Percentiles rank a stretch among this genome's conserved stretches.
Conservation (phyloP, 2,329 filamentous ascomycete species). For the Paracamarosporium sp. region DNA sequence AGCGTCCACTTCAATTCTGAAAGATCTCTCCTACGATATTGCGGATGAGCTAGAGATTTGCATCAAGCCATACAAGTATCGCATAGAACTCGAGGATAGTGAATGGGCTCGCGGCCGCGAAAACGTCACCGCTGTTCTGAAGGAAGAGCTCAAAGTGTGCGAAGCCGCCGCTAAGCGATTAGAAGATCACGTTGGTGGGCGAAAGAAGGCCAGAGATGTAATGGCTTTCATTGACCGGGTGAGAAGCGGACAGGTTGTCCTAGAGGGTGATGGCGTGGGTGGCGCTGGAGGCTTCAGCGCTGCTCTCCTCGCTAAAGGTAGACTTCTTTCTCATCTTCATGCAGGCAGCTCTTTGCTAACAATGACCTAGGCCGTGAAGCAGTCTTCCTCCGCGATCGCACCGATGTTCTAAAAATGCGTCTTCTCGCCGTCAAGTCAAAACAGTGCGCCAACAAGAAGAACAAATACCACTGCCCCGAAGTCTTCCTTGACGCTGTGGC, state of each 20-base stretch:
- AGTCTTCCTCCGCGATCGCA: conserved; percentile 89
- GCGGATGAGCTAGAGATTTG: conserved; percentile 98
- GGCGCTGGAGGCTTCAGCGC: conserved; percentile 95
- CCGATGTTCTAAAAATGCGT: conserved; percentile 89
- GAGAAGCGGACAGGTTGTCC: conserved; percentile 79
- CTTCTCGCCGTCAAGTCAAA: conserved; percentile 87
- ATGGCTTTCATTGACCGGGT: conserved; percentile 91
- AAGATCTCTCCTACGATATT: conserved; percentile 95
- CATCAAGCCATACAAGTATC: conserved; percentile 98
- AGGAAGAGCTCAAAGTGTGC: conserved; percentile 84
- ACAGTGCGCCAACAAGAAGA: conserved; percentile 81
- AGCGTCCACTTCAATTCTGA: conserved; percentile 86
- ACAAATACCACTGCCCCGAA: conserved; percentile 97
- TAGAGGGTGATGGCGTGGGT: conserved; percentile 82
- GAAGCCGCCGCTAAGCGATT: conserved; percentile 78
- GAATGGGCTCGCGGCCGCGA: conserved; percentile 90
- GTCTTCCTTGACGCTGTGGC: conserved; percentile 98
- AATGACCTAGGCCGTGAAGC: conserved; percentile 77
- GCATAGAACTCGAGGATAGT: conserved; percentile 89
- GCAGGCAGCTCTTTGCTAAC: conserved; percentile 13
- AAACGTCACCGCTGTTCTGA: conserved; percentile 80
- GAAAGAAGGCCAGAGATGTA: conserved; percentile 86
- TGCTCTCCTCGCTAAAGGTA: conserved; percentile 82
- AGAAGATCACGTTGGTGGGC: conserved; percentile 79
- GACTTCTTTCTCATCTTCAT: conserved; percentile 27